A percentile compares a stretch with the other conserved stretches of the same genome.
These are phyloP conservation scores for Fraxinus paxiana DNA, from an alignment of 305 asterid species.

Conservation along the genomic window DNA sequence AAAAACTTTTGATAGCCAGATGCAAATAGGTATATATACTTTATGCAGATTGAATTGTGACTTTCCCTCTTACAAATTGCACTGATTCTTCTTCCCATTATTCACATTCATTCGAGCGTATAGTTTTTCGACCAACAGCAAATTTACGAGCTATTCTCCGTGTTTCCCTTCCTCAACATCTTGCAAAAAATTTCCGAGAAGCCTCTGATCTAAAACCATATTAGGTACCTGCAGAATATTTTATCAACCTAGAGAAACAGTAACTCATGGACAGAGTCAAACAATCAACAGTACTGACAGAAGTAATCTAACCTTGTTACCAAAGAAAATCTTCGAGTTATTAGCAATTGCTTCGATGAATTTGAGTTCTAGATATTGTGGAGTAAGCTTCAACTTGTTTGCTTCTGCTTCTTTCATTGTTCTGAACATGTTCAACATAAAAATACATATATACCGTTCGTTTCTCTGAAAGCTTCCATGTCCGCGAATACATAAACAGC, in stretches of 20 bases:
- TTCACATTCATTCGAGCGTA: not conserved
- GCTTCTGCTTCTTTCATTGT: slow-evolving; percentile 87
- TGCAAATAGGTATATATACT: not conserved
- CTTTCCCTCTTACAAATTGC: not conserved
- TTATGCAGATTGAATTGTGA: not conserved
- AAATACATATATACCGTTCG: not conserved
- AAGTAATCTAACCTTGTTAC: slow-evolving; percentile 62
- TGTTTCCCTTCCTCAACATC: slow-evolving; percentile 31
- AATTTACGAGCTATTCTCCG: slow-evolving; percentile 11
- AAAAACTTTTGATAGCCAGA: not conserved
- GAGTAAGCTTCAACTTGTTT: slow-evolving; percentile 83
- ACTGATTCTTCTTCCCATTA: not conserved
- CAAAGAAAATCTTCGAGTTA: slow-evolving; percentile 83
- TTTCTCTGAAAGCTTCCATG: slow-evolving; percentile 3
- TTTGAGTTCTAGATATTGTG: slow-evolving; percentile 74
- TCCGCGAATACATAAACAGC: not conserved
- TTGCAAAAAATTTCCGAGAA: slow-evolving; percentile 64
- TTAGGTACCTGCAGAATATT: slow-evolving; percentile 57
- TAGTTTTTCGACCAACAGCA: not conserved
- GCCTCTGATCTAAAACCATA: slow-evolving; percentile 79
- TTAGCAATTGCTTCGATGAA: slow-evolving; percentile 87
- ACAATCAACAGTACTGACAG: not conserved
- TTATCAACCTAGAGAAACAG: slow-evolving; percentile 22
- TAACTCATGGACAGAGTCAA: not conserved
- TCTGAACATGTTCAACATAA: slow-evolving; percentile 38